A percentile compares a stretch with the other conserved stretches of the same genome.
Evolutionary conservation across 805 yeast genomes (phyloP).

Genomic region (Wickerhamomyces chambardii): DNA sequence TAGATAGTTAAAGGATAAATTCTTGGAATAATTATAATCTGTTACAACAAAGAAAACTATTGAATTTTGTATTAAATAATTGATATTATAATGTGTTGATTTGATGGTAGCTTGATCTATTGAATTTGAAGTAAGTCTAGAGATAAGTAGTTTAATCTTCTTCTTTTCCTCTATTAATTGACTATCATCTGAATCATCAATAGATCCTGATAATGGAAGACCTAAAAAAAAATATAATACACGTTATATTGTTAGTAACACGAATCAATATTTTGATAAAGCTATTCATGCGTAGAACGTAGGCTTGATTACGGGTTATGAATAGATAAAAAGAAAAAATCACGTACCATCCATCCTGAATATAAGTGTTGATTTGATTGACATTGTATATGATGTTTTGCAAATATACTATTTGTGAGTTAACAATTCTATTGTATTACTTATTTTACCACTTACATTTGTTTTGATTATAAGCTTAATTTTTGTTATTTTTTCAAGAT

Average conservation of each 20-base stretch:
- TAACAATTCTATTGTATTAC: no score
- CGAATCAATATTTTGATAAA: no score
- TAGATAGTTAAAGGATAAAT: constrained; percentile 81
- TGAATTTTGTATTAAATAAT: constrained; percentile 57
- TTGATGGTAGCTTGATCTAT: constrained; percentile 83
- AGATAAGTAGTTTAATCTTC: constrained; percentile 69
- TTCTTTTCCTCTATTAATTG: constrained; percentile 69
- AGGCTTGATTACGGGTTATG: not conserved
- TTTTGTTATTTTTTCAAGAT: no score
- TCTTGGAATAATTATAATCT: constrained; percentile 75
- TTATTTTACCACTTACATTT: no score
- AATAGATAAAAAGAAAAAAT: no score
- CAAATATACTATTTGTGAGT: no score
- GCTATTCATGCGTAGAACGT: no score
- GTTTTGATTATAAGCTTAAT: no score
- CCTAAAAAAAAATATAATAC: constrained; percentile 29
- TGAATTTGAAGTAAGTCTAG: constrained; percentile 68
- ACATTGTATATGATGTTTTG: not conserved
- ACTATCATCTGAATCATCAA: constrained; percentile 67
- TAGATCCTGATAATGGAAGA: constrained; percentile 85
- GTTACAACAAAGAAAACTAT: constrained; percentile 74
- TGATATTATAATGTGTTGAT: constrained; percentile 62
- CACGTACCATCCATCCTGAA: constrained; percentile 56
- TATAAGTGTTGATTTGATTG: constrained; percentile 54
- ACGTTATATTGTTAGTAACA: no score